phyloP scores from a whole-genome alignment of 257 asterid genomes.

The Gentiana macrophylla region DNA sequence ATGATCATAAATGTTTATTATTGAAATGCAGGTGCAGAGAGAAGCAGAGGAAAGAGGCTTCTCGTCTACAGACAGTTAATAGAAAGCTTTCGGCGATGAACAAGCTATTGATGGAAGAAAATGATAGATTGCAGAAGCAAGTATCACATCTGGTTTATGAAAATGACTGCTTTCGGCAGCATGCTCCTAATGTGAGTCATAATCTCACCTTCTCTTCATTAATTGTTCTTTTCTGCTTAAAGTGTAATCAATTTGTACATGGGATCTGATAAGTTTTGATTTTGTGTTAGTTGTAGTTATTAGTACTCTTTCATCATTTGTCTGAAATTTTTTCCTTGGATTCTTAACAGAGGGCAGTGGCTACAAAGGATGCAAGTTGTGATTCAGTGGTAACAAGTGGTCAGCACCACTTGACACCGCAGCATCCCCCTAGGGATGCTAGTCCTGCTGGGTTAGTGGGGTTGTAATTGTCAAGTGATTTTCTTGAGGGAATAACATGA shows the following conservation, averaged over 20 bases:
- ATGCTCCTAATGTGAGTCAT: slow-evolving; percentile 44
- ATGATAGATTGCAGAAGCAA: slow-evolving; percentile 85
- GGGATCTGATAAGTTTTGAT: background rate
- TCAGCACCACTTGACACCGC: slow-evolving; percentile 69
- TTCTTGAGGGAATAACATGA: slow-evolving; percentile 30
- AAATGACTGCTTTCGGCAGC: slow-evolving; percentile 72
- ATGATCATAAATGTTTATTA: slow-evolving; percentile 1
- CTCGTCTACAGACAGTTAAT: slow-evolving; percentile 72
- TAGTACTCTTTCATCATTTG: background rate
- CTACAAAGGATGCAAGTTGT: slow-evolving; percentile 79
- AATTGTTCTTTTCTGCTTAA: background rate
- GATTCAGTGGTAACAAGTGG: slow-evolving; percentile 90
- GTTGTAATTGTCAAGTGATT: slow-evolving; percentile 31
- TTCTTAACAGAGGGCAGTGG: slow-evolving; percentile 45
- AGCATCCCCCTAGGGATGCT: slow-evolving; percentile 94
- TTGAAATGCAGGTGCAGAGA: slow-evolving; percentile 66
- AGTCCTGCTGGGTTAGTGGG: slow-evolving; percentile 96
- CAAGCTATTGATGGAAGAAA: slow-evolving; percentile 86
- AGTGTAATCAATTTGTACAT: background rate
- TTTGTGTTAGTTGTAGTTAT: background rate
- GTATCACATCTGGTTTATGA: slow-evolving; percentile 79
- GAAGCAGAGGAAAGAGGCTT: slow-evolving; percentile 87
- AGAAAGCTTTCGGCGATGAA: slow-evolving; percentile 89
- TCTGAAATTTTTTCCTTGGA: background rate
- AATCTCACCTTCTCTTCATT: background rate